Conservation (phyloP, 345 rosid species). For the Eucalyptus rudis region DNA sequence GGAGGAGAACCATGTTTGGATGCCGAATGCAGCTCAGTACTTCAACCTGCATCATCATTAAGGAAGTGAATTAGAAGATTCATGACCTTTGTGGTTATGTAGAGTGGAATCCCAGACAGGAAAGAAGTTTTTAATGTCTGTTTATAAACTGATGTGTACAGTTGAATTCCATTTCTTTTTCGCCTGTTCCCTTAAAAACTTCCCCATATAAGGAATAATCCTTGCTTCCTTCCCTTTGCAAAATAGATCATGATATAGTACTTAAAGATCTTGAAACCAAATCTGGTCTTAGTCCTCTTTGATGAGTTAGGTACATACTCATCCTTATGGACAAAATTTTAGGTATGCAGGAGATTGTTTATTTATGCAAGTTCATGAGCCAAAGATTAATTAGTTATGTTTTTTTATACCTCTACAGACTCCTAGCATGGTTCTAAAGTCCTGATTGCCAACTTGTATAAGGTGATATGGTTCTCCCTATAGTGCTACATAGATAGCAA, state of each 20-base stretch:
- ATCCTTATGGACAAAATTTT: neutral
- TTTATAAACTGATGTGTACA: neutral
- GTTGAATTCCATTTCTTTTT: neutral
- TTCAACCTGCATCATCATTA: slow-evolving; percentile 33
- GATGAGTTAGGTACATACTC: neutral
- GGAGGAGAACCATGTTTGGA: slow-evolving; percentile 93
- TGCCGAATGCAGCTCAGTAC: slow-evolving; percentile 73
- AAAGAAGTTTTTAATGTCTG: neutral
- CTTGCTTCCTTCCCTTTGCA: neutral
- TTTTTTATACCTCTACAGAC: neutral
- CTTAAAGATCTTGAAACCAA: neutral
- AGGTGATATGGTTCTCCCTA: neutral
- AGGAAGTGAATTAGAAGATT: neutral
- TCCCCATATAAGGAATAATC: neutral
- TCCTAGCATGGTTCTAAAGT: neutral
- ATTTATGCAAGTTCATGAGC: neutral
- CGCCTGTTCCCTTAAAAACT: neutral
- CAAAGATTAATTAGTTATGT: neutral
- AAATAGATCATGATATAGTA: neutral
- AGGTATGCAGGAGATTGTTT: neutral
- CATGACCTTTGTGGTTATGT: neutral
- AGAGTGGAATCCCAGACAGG: neutral
- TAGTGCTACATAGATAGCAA: neutral
- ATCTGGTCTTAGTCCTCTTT: neutral
- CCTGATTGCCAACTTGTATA: neutral